These are phyloP conservation scores for Colletotrichum tanaceti DNA, from an alignment of 2,329 filamentous ascomycete genomes.

Conservation along the genomic window DNA sequence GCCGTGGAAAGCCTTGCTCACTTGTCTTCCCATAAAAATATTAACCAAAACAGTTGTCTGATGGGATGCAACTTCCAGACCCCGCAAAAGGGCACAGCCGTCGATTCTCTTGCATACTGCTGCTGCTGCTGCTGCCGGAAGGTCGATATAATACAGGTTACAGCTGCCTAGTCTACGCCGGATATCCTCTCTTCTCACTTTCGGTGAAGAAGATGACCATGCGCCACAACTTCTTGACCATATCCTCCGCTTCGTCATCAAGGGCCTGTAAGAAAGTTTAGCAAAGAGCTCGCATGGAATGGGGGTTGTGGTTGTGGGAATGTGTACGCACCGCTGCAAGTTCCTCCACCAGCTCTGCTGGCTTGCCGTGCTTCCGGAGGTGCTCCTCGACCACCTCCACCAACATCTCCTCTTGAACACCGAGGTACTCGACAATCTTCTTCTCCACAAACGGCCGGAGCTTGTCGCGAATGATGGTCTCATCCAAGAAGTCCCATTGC, in stretches of 20 bases:
- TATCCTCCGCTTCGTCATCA: constrained; percentile 91
- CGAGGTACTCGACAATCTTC: constrained; percentile 97
- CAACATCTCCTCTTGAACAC: constrained; percentile 94
- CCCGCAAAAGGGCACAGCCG: constrained; percentile 2
- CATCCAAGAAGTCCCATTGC: constrained; percentile 91
- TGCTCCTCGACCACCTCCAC: constrained; percentile 94
- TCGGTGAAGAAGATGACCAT: constrained; percentile 99
- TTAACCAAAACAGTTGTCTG: not conserved
- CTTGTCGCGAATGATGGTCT: constrained; percentile 83
- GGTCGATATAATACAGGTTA: constrained; percentile 33
- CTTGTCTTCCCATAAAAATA: not conserved
- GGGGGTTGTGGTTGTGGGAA: too few species aligned
- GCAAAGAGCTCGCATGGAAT: constrained; percentile 23
- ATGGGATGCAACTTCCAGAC: not conserved
- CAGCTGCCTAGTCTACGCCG: constrained; percentile 60
- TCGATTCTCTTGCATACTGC: constrained; percentile 7
- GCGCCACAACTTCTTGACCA: constrained; percentile 97
- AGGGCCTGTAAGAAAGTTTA: constrained; percentile 70
- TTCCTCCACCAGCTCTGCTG: constrained; percentile 85
- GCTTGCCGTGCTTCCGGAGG: constrained; percentile 77
- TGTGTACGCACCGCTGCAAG: constrained; percentile 77
- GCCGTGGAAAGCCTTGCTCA: constrained; percentile 14
- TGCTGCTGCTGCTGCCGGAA: constrained; percentile 15
- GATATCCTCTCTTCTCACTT: constrained; percentile 88
- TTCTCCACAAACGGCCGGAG: constrained; percentile 96